Percentiles rank a stretch among this genome's conserved stretches.
phyloP scores from a whole-genome alignment of 2,329 filamentous ascomycete species.

The Ilyonectria sp. region DNA sequence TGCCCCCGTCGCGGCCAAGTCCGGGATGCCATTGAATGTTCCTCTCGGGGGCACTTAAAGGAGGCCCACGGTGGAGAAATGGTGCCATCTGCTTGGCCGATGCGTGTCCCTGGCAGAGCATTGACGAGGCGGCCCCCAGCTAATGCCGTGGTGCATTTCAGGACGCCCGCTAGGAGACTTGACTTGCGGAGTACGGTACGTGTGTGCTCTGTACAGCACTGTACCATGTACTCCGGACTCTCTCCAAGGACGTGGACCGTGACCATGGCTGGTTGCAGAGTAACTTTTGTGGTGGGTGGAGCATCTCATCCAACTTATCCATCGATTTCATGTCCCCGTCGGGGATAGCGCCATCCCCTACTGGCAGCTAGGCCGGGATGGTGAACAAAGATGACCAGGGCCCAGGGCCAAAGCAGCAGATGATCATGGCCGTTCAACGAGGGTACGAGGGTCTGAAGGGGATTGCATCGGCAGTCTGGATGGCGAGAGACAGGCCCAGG shows the following conservation, averaged over 20 bases:
- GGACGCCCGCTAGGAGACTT: conserved; percentile 32
- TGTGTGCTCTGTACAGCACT: background rate
- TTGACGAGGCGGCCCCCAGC: conserved; percentile 38
- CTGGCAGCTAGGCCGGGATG: conserved; percentile 33
- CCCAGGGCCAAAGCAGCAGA: conserved; percentile 28
- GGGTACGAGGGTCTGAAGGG: conserved; percentile 10
- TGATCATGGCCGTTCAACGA: conserved; percentile 28
- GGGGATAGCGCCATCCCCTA: conserved; percentile 42
- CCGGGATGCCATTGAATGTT: conserved; percentile 25
- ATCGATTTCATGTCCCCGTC: conserved; percentile 36
- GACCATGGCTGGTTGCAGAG: conserved; percentile 41
- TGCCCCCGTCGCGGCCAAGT: conserved; percentile 25
- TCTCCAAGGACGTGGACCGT: conserved; percentile 1
- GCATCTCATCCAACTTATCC: conserved; percentile 36
- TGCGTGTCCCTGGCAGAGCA: conserved; percentile 39
- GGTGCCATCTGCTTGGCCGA: conserved; percentile 47
- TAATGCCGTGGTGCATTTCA: conserved; percentile 38
- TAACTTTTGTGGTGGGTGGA: conserved; percentile 42
- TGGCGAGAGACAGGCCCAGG: conserved; percentile 10
- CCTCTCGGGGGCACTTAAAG: conserved; percentile 38
- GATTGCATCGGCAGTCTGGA: conserved; percentile 18
- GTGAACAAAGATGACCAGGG: conserved; percentile 23
- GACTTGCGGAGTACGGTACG: conserved; percentile 10
- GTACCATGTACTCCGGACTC: background rate
- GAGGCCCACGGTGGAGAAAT: conserved; percentile 47